Evolutionary conservation across 305 asterid genomes (phyloP), one percentile per base, ranked within the genome.

Genomic region (Ilex paraguariensis): DNA sequence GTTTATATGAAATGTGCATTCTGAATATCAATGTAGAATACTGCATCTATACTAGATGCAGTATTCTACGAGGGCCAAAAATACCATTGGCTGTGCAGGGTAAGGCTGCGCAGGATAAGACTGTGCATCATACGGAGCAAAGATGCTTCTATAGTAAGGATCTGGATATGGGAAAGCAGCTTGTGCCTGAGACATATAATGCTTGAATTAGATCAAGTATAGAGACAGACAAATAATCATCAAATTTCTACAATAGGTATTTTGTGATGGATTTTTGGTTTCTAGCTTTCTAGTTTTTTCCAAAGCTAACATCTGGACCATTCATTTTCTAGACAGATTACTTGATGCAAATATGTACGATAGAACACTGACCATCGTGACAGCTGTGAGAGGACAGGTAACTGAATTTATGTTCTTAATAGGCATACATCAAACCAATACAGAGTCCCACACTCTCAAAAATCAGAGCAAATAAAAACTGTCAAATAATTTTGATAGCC

Each of bases 1-100:
- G 65, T 53, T 52, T 49, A 31, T n/a, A 4, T 45, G 62, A 33
- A 42, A 4, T 21, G 12, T 62, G 13, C 57, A n/a, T 21, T 21
- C 28, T 3, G 48, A 44, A 52, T 36, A 7, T 44, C 30, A 60
- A 46, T 28, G 56, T 10, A 16, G 31, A 36, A 28, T 55, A 36
- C 6, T 33, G 6, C 39, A 40, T 16, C n/a, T 12, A 62, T n/a
- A 48, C 64, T 55, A 49, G 13, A 52, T 44, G 32, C 36, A 63
- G 9, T 3, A 61, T 57, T 39, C 42, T 45, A 30, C 63, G 53
- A 58, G 56, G 28, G 42, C 4, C 6, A 17, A n/a, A 33, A 63
- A 56, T 91, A 91, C 95, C 98, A 91, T 83, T 54, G 95, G 88
- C 64, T 84, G 98, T 46, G 83, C 71, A 56, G 94, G 95, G 72